A percentile compares a stretch with the other conserved stretches of the same genome.
These are phyloP conservation scores for Dunaliella sp. DNA, from an alignment of 139 green algal species.

Conservation along the genomic window DNA sequence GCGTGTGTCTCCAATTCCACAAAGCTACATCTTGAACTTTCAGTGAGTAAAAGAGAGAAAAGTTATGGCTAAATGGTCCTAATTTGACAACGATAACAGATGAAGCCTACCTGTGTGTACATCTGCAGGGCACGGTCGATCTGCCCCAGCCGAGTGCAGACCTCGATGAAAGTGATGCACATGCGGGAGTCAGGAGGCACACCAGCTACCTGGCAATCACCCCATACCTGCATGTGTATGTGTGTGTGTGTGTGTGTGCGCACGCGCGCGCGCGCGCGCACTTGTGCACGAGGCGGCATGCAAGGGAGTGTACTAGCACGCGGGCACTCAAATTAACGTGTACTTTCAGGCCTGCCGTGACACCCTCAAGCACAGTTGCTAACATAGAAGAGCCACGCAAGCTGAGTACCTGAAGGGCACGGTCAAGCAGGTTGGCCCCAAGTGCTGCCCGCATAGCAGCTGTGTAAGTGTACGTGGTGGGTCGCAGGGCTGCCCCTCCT, in stretches of 20 bases:
- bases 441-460: constrained; percentile 83
- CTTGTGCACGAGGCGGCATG: background rate
- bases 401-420: constrained; percentile 59
- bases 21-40: no score
- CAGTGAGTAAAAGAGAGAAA: no score
- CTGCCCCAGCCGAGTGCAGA: constrained; percentile 64
- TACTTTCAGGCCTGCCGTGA: no score
- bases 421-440: constrained; percentile 59
- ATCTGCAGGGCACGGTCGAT: constrained; percentile 67
- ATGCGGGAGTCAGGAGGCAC: constrained; percentile 75
- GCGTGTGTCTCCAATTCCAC: no score
- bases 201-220: constrained; percentile 41
- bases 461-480: constrained; percentile 86
- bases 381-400: constrained; percentile 25
- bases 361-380: no score
- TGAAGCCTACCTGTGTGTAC: constrained; percentile 52
- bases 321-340: background rate
- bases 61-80: no score
- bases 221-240: constrained; percentile 62
- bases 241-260: no score
- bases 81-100: no score
- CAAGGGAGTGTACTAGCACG: background rate
- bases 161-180: constrained; percentile 79
- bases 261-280: no score
- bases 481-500: constrained; percentile 65